Percentiles rank a stretch among this genome's conserved stretches.
Evolutionary conservation across 352 stramenopile genomes (phyloP).

Genomic region (Phytophthora pluvialis): DNA sequence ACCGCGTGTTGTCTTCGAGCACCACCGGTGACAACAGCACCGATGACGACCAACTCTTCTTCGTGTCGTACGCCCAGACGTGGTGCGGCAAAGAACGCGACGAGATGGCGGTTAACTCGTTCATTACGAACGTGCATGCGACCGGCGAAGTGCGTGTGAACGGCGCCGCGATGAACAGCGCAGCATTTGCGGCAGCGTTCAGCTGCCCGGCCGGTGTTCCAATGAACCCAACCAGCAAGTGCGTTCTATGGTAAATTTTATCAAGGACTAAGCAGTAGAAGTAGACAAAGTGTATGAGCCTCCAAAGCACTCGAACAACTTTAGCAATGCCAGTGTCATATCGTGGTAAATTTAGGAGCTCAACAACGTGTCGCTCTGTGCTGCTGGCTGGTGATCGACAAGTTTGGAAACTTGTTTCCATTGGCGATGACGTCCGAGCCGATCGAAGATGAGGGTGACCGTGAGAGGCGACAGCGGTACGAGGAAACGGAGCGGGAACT

Average conservation of each 20-base stretch:
- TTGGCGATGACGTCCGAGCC: constrained; percentile 3
- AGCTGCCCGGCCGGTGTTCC: constrained; percentile 40
- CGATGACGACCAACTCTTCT: constrained; percentile 62
- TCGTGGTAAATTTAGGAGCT: constrained; percentile 21
- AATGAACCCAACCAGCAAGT: constrained; percentile 69
- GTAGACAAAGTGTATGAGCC: background rate
- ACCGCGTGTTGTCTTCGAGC: constrained; percentile 7
- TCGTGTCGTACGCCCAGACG: constrained; percentile 66
- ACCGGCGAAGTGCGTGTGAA: constrained; percentile 63
- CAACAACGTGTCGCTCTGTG: background rate
- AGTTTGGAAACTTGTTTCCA: background rate
- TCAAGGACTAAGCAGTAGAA: constrained; percentile 4
- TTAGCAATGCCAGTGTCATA: background rate
- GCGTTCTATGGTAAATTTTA: constrained; percentile 54
- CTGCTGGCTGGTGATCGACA: background rate
- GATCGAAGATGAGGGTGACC: constrained; percentile 30
- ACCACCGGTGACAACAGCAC: constrained; percentile 17
- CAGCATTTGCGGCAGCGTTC: constrained; percentile 58
- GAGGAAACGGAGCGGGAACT: constrained; percentile 57
- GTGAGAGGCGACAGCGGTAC: constrained; percentile 43
- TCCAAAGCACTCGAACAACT: too few species aligned
- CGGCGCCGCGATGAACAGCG: constrained; percentile 69
- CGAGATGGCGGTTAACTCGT: constrained; percentile 36
- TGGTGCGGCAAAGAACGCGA: constrained; percentile 67
- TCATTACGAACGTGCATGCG: constrained; percentile 55